Evolutionary conservation across 257 asterid genomes (phyloP).

Genomic region (Cinchona pubescens): DNA sequence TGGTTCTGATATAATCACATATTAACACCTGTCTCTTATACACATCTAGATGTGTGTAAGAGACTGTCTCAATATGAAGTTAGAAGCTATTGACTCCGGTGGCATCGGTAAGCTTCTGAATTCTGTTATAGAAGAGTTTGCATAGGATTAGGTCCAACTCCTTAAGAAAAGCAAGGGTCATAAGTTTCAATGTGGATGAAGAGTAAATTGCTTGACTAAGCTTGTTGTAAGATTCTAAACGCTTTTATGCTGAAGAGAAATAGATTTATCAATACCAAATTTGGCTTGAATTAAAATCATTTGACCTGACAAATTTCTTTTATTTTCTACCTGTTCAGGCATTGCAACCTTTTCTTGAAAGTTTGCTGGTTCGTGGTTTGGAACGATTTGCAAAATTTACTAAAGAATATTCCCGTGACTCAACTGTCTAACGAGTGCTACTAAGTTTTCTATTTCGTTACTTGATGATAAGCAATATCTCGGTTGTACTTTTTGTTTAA

Average conservation of each 20-base stretch:
- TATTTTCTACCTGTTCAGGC: constrained; percentile 45
- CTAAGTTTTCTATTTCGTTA: not conserved
- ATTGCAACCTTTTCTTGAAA: constrained; percentile 68
- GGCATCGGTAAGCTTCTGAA: constrained; percentile 67
- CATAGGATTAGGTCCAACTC: not conserved
- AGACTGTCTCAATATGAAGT: constrained; percentile 93
- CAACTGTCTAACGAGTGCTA: constrained; percentile 30
- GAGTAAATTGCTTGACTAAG: not conserved
- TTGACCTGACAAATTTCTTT: not conserved
- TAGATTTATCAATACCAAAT: not conserved
- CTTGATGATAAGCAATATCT: not conserved
- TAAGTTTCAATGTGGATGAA: not conserved
- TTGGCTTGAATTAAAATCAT: not conserved
- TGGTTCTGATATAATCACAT: too few species aligned
- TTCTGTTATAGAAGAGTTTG: not conserved
- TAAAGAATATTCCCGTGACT: constrained; percentile 45
- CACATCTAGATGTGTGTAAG: too few species aligned
- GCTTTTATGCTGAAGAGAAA: not conserved
- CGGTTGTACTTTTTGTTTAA: not conserved
- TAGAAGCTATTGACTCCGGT: constrained; percentile 78
- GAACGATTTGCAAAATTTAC: constrained; percentile 61
- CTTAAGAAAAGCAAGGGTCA: not conserved
- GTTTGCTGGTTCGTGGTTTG: constrained; percentile 65
- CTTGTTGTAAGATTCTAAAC: not conserved
- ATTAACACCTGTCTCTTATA: too few species aligned